Evolutionary conservation across 441 rosid genomes (phyloP), one percentile per base, ranked within the genome.

Genomic region (Mallotus repandus): DNA sequence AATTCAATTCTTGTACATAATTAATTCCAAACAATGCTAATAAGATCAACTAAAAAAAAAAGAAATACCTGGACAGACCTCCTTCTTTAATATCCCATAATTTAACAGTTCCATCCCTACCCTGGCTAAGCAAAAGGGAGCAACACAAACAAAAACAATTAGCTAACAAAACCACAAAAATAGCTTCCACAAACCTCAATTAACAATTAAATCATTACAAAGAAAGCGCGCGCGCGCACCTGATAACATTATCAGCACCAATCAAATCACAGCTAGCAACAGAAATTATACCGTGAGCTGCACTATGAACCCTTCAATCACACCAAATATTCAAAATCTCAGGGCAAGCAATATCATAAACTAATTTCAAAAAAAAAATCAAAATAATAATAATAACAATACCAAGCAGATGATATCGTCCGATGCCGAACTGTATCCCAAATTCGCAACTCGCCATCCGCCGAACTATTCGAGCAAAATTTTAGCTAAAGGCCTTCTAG

Each of bases 61-160:
- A 29, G 46, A 22, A 46, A 54, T 80, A 91, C 98, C 97, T 90
- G 61, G 94, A 86, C n/a, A 94, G 79, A 80, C 89, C 97, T 72
- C 94, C 96, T 79, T 89, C 86, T 75, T 76, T 89, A 61, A 94
- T 78, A 81, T 87, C 94, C 98, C 97, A 94, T 75, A 86, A 85
- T 84, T 94, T 92, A 2, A 91, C 92, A 78, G 94, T 89, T 80
- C 98, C 98, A 86, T 94, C 98, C 84, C 88, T 87, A 21, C 98
- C 99, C 81, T 94, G 99, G 79, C 97, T 92, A 83, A 69, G 32
- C 1, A 29, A 29, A 29, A 2, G 32, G 32, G 76, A 43, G 29
- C 63, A 68, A 4, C 61, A 71, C 8, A 74, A 0, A 10, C 13
- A 69, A 75, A 63, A 4, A 25, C 63, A 43, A 32, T 58, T 46